Percentiles rank a stretch among this genome's conserved stretches.
Evolutionary conservation across 2,329 filamentous ascomycete genomes (phyloP).

Genomic region (Xenoacremonium recifei): DNA sequence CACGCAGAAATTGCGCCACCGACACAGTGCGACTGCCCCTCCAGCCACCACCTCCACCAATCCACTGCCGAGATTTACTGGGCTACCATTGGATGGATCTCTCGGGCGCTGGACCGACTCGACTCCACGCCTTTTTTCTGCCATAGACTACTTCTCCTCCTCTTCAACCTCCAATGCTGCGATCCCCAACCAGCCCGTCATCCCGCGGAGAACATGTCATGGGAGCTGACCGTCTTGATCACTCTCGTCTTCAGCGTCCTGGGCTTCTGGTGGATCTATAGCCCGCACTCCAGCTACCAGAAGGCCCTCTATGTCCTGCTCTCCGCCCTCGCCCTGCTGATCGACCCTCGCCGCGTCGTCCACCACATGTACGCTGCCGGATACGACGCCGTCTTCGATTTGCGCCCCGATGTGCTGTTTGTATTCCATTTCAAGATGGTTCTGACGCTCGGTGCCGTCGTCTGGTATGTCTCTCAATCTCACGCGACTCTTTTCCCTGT

Average conservation of each 20-base stretch:
- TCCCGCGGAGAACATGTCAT: slow-evolving; percentile 42
- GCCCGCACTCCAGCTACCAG: slow-evolving; percentile 29
- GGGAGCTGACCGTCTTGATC: slow-evolving; percentile 40
- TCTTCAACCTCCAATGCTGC: not conserved
- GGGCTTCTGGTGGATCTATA: slow-evolving; percentile 38
- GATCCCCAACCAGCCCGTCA: slow-evolving; percentile 17
- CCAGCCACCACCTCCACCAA: slow-evolving; percentile 24
- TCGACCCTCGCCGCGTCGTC: slow-evolving; percentile 30
- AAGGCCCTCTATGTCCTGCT: slow-evolving; percentile 32
- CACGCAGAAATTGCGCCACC: no score
- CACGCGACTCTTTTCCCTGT: slow-evolving; percentile 4
- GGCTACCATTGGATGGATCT: no score
- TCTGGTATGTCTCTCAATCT: slow-evolving; percentile 44
- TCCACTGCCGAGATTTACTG: slow-evolving; percentile 26
- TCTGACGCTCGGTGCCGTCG: slow-evolving; percentile 50
- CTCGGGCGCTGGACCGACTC: slow-evolving; percentile 8
- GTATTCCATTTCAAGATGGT: slow-evolving; percentile 54
- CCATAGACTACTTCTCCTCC: slow-evolving; percentile 22
- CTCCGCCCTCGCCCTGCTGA: slow-evolving; percentile 31
- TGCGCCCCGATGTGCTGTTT: slow-evolving; percentile 47
- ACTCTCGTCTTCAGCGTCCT: slow-evolving; percentile 38
- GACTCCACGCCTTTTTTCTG: slow-evolving; percentile 26
- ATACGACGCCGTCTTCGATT: slow-evolving; percentile 34
- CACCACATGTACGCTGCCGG: slow-evolving; percentile 28
- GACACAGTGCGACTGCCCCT: no score